These are phyloP conservation scores for Mariannaea elegans DNA, from an alignment of 2,329 filamentous ascomycete species.

Conservation along the genomic window DNA sequence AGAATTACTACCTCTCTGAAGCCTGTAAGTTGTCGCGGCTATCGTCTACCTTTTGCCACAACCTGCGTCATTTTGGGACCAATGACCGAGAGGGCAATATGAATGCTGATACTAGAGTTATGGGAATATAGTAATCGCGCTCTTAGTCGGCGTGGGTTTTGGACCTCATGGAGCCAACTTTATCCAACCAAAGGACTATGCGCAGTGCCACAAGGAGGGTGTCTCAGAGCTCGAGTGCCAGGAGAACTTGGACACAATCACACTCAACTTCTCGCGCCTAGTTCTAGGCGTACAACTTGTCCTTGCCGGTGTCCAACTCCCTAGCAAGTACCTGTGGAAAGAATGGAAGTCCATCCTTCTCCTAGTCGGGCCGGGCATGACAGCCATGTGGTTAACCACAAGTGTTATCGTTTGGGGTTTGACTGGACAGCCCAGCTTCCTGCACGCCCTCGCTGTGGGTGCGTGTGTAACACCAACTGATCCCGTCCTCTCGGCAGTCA, in stretches of 20 bases:
- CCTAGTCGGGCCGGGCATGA: constrained; percentile 86
- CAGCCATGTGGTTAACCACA: constrained; percentile 85
- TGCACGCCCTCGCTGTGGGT: constrained; percentile 82
- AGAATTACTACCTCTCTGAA: constrained; percentile 91
- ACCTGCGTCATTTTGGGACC: neutral
- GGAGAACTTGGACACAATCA: constrained; percentile 73
- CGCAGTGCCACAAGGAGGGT: constrained; percentile 48
- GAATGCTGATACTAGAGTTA: constrained; percentile 1
- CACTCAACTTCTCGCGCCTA: constrained; percentile 84
- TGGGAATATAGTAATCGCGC: constrained; percentile 75
- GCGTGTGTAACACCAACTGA: constrained; percentile 94
- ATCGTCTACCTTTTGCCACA: constrained; percentile 4
- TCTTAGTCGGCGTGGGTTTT: constrained; percentile 80
- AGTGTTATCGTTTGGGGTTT: constrained; percentile 81
- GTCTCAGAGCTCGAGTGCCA: constrained; percentile 44
- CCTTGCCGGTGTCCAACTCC: constrained; percentile 86
- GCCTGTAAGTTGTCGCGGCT: constrained; percentile 67
- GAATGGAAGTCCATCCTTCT: constrained; percentile 81
- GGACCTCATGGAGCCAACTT: constrained; percentile 81
- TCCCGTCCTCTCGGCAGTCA: constrained; percentile 85
- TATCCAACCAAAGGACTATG: constrained; percentile 80
- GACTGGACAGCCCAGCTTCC: constrained; percentile 74
- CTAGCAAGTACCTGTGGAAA: constrained; percentile 78
- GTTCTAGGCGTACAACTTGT: constrained; percentile 92
- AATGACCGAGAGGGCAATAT: neutral